phyloP scores from a whole-genome alignment of 352 stramenopile genomes.

The Achlya hypogyna region DNA sequence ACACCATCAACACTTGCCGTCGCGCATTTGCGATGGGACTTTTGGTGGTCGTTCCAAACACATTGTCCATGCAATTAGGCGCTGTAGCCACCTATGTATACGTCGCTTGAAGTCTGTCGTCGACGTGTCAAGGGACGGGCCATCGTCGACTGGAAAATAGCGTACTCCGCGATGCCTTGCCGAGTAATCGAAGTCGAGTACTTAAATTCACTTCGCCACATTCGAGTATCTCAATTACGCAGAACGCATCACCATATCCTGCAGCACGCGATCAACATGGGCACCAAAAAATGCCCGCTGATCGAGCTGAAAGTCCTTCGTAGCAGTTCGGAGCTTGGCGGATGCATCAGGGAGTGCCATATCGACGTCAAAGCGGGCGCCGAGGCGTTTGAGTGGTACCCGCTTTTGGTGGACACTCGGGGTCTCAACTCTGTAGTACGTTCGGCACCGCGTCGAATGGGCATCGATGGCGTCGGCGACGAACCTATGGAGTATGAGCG shows the following conservation, averaged over 20 bases:
- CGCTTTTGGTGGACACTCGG: not conserved
- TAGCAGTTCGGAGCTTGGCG: not conserved
- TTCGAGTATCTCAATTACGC: too few relatives aligned
- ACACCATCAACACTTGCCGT: too few relatives aligned
- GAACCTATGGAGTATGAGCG: not conserved
- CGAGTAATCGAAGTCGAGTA: too few relatives aligned
- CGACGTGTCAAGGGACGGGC: too few relatives aligned
- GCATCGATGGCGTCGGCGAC: not conserved
- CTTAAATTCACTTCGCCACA: too few relatives aligned
- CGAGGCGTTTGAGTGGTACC: not conserved
- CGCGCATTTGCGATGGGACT: too few relatives aligned
- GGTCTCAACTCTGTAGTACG: not conserved
- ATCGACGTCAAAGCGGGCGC: not conserved
- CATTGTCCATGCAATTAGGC: too few relatives aligned
- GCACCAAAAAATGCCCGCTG: not conserved
- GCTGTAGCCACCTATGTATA: too few relatives aligned
- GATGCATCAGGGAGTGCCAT: not conserved
- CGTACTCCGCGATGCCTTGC: too few relatives aligned
- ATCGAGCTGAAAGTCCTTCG: not conserved
- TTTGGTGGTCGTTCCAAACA: too few relatives aligned
- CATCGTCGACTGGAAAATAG: too few relatives aligned
- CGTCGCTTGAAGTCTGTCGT: too few relatives aligned
- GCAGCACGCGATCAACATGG: not conserved
- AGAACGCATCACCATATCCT: not conserved
- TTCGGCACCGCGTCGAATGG: not conserved